Conservation (phyloP, 768 basidiomycete genomes). For the Leccinum arenicola region DNA sequence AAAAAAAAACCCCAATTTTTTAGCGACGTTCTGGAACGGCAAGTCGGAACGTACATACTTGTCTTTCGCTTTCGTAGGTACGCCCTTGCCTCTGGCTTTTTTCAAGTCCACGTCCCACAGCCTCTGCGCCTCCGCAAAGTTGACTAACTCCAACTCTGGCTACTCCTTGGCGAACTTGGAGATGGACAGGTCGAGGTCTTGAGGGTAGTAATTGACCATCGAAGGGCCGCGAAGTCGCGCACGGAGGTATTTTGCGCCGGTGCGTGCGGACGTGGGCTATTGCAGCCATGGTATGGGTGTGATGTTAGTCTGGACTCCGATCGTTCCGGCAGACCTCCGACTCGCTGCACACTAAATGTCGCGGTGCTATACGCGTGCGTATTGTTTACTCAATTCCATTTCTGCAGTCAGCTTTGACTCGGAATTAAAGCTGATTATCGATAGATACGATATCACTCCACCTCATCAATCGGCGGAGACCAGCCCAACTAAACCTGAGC, state of each 20-base stretch:
- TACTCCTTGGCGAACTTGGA: constrained; percentile 34
- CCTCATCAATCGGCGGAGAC: no score
- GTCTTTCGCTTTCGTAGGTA: constrained; percentile 75
- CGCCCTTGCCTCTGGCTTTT: constrained; percentile 78
- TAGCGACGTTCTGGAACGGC: background rate
- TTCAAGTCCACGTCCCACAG: constrained; percentile 64
- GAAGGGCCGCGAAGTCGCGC: constrained; percentile 79
- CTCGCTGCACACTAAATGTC: no score
- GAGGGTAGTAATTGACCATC: constrained; percentile 49
- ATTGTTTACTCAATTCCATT: no score
- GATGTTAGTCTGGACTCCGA: no score
- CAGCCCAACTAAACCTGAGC: no score
- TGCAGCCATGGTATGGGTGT: no score
- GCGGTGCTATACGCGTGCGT: no score
- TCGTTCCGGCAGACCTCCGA: no score
- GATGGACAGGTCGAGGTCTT: constrained; percentile 54
- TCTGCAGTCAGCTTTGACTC: no score
- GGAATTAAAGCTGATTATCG: no score
- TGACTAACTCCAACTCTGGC: constrained; percentile 57
- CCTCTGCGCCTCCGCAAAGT: constrained; percentile 66
- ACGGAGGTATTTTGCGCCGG: constrained; percentile 92
- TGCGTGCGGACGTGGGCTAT: constrained; percentile 64
- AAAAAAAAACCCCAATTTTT: background rate
- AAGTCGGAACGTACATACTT: constrained; percentile 45
- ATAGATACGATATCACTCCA: no score